phyloP scores from a whole-genome alignment of 1,284 basidiomycete species.

The Pterulicium gracile region DNA sequence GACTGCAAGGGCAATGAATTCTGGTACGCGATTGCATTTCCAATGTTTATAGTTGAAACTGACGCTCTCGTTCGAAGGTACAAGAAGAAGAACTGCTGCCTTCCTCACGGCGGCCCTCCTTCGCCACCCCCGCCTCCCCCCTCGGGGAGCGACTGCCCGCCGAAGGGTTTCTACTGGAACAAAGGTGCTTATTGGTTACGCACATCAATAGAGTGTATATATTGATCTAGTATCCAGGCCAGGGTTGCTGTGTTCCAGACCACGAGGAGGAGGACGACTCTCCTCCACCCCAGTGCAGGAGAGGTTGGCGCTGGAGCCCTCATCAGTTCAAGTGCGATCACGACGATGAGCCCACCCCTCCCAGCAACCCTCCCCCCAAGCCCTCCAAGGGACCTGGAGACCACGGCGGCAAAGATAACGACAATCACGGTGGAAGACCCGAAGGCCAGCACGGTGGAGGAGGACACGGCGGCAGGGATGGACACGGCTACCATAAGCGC shows the following conservation, averaged over 20 bases:
- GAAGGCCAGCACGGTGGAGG: conserved; percentile 7
- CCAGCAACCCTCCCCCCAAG: conserved; percentile 25
- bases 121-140: conserved; percentile 31
- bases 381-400: conserved; percentile 18
- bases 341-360: conserved; percentile 18
- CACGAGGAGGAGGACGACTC: conserved; percentile 16
- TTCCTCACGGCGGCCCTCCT: conserved; percentile 35
- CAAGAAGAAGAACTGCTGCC: conserved; percentile 31
- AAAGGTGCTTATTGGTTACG: conserved; percentile 26
- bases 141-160: conserved; percentile 31
- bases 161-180: conserved; percentile 30
- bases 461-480: conserved; percentile 9
- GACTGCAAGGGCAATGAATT: conserved; percentile 25
- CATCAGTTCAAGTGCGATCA: conserved; percentile 30
- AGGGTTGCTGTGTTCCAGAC: conserved; percentile 38
- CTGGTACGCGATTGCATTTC: conserved; percentile 22
- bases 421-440: neutral
- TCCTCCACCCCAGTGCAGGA: conserved; percentile 38
- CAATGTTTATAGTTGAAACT: conserved; percentile 6
- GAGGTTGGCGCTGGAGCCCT: conserved; percentile 35
- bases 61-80: conserved; percentile 24
- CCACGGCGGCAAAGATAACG: neutral
- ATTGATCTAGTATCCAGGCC: no score
- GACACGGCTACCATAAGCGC: conserved; percentile 22
- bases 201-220: no score